Evolutionary conservation across 192 early-diverging fungal species (phyloP).

Genomic region (Linnemannia zychae): DNA sequence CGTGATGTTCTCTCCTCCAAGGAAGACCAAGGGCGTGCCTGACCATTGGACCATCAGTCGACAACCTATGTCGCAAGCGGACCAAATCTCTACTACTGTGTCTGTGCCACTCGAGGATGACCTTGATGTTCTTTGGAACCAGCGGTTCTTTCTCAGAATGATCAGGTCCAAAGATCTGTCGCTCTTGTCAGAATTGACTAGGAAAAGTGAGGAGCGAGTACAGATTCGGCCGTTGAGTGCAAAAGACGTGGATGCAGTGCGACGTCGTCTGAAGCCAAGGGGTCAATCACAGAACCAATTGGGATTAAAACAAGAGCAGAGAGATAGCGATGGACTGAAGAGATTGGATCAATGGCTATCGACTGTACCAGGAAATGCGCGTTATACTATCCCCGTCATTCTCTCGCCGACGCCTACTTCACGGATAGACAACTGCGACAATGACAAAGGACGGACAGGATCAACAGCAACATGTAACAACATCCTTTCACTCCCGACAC

Average conservation of each 20-base stretch:
- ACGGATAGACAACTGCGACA: not conserved
- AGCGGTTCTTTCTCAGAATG: constrained; percentile 38
- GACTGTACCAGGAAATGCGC: constrained; percentile 16
- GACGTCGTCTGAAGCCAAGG: not conserved
- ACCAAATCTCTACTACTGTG: constrained; percentile 8
- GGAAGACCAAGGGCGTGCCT: constrained; percentile 28
- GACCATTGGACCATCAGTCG: constrained; percentile 37
- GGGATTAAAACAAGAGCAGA: not conserved
- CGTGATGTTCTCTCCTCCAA: constrained; percentile 39
- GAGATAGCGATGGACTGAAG: not conserved
- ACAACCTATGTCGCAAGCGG: constrained; percentile 32
- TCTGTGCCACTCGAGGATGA: not conserved
- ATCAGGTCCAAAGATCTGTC: not conserved
- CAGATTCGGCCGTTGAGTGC: constrained; percentile 18
- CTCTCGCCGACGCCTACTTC: not conserved
- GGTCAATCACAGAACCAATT: too few species aligned
- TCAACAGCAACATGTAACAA: not conserved
- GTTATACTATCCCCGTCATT: constrained; percentile 34
- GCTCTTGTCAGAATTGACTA: not conserved
- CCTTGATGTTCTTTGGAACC: constrained; percentile 40
- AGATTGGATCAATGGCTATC: constrained; percentile 16
- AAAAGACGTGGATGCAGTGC: not conserved
- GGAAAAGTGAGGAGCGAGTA: not conserved
- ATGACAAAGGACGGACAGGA: not conserved
- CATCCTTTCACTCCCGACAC: constrained; percentile 28